These are phyloP conservation scores for Exophiala xenobiotica DNA, from an alignment of 2,329 filamentous ascomycete species.

Conservation along the genomic window DNA sequence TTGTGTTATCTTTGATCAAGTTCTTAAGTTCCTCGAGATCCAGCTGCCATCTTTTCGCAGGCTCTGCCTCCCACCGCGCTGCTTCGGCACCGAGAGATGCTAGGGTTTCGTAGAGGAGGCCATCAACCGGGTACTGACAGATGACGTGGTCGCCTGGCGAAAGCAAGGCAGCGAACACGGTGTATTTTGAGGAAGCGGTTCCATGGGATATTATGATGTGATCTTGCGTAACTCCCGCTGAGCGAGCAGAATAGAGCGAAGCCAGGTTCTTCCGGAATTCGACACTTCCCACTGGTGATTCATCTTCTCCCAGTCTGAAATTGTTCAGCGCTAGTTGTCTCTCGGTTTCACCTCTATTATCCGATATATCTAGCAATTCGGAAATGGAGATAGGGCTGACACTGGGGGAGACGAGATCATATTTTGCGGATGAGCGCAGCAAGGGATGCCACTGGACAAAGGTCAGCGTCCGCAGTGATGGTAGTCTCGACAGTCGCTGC, in stretches of 20 bases:
- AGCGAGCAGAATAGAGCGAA: constrained; percentile 45
- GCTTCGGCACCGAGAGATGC: constrained; percentile 73
- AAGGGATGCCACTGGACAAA: constrained; percentile 58
- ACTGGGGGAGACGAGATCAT: constrained; percentile 79
- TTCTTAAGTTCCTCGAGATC: constrained; percentile 64
- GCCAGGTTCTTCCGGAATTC: constrained; percentile 35
- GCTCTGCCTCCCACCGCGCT: constrained; percentile 69
- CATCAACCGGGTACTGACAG: constrained; percentile 83
- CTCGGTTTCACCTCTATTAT: constrained; percentile 35
- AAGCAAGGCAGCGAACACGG: constrained; percentile 72
- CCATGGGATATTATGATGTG: constrained; percentile 76
- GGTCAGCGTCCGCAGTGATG: neutral
- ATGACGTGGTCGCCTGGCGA: constrained; percentile 77
- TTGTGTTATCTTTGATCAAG: constrained; percentile 54
- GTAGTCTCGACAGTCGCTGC: neutral
- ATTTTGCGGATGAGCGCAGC: constrained; percentile 52
- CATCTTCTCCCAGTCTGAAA: constrained; percentile 31
- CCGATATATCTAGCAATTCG: constrained; percentile 61
- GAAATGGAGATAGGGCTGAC: constrained; percentile 71
- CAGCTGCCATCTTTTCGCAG: constrained; percentile 65
- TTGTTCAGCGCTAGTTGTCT: constrained; percentile 25
- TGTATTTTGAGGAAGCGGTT: constrained; percentile 80
- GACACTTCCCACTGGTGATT: constrained; percentile 31
- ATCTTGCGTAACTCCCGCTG: constrained; percentile 53
- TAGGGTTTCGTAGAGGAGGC: constrained; percentile 77